Evolutionary conservation across 208 protist species (phyloP).

Genomic region (Trypanosoma boissoni): DNA sequence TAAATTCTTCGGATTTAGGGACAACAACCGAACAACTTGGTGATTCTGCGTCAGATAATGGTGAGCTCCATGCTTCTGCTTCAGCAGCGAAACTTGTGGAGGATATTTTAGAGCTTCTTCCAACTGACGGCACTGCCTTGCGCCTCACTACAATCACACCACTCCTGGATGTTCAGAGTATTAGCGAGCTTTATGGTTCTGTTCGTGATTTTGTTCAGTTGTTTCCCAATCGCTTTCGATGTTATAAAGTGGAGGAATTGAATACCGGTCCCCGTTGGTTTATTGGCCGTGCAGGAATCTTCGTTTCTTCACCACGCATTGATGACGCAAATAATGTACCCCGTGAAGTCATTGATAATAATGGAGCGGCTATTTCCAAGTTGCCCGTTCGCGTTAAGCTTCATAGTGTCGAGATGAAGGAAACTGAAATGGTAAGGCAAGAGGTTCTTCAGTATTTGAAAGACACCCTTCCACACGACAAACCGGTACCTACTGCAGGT

Average conservation of each 20-base stretch:
- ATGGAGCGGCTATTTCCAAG: not conserved
- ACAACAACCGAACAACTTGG: not conserved
- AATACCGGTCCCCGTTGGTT: conserved; percentile 39
- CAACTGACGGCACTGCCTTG: conserved; percentile 38
- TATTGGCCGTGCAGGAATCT: conserved; percentile 7
- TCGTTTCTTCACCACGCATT: too few relatives aligned
- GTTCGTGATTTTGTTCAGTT: conserved; percentile 47
- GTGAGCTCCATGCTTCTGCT: conserved; percentile 6
- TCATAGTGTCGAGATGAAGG: not conserved
- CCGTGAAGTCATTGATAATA: not conserved
- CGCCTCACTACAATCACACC: conserved; percentile 56
- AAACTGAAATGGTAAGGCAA: not conserved
- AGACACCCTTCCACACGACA: conserved; percentile 2
- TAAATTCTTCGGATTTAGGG: conserved; percentile 21
- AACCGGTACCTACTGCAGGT: conserved; percentile 26
- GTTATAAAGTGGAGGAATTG: conserved; percentile 21
- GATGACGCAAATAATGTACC: not conserved
- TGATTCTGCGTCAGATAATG: not conserved
- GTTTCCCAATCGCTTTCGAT: conserved; percentile 46
- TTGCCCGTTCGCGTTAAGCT: not conserved
- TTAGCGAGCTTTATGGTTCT: conserved; percentile 52
- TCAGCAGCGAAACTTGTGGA: conserved; percentile 24
- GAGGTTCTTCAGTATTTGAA: conserved; percentile 11
- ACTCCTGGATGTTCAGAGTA: conserved; percentile 47
- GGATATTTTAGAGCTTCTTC: conserved; percentile 41